Evolutionary conservation across 148 eudicot genomes (phyloP).

Genomic region (Nyssa sinensis): DNA sequence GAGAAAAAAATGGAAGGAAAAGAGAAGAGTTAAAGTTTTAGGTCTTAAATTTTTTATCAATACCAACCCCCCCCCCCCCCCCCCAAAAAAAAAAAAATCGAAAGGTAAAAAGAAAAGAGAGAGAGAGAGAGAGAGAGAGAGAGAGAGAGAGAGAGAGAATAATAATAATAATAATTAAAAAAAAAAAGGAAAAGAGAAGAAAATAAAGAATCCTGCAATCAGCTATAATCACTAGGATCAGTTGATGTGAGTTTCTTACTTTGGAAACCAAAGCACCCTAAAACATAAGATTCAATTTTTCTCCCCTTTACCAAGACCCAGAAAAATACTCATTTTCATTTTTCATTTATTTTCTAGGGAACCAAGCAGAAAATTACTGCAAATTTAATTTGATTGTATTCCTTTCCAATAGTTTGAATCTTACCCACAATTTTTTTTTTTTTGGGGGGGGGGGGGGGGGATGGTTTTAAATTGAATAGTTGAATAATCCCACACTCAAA

Average conservation of each 20-base stretch:
- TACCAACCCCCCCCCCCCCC: neutral
- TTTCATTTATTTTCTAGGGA: no score
- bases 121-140: no score
- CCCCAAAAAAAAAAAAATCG: neutral
- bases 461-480: constrained; percentile 6
- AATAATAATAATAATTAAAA: no score
- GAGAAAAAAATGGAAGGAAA: constrained; percentile 1
- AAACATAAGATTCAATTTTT: neutral
- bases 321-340: no score
- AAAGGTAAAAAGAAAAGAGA: no score
- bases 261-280: neutral
- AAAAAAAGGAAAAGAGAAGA: no score
- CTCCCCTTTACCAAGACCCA: no score
- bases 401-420: neutral
- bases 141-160: no score
- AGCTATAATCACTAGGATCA: neutral
- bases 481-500: neutral
- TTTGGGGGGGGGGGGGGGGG: no score
- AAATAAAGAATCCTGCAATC: no score
- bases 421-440: neutral
- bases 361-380: neutral
- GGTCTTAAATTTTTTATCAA: neutral
- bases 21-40: neutral
- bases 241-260: constrained; percentile 6
- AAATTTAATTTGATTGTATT: neutral